These are phyloP conservation scores for Cladophialophora psammophila DNA, from an alignment of 2,329 filamentous ascomycete species.

Conservation along the genomic window DNA sequence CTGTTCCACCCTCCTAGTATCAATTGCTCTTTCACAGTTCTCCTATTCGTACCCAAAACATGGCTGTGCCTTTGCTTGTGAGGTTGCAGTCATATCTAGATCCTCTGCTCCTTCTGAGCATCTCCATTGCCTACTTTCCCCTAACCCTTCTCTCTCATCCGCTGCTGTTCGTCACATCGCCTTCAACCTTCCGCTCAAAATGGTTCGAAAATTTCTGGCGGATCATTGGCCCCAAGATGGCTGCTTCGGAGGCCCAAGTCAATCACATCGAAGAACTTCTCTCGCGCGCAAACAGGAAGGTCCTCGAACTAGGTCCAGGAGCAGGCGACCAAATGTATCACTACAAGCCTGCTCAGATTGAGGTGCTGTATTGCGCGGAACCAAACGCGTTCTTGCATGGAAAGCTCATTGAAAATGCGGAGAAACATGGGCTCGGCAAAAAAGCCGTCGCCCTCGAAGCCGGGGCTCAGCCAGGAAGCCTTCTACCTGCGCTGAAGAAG, in stretches of 20 bases:
- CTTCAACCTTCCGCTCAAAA: slow-evolving; percentile 32
- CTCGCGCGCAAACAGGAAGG: slow-evolving; percentile 44
- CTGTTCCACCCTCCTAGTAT: neutral
- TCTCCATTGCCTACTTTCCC: slow-evolving; percentile 31
- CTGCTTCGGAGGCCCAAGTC: slow-evolving; percentile 31
- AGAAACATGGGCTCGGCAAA: slow-evolving; percentile 44
- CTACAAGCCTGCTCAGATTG: slow-evolving; percentile 46
- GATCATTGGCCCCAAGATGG: slow-evolving; percentile 37
- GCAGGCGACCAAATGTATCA: slow-evolving; percentile 54
- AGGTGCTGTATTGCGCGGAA: slow-evolving; percentile 52
- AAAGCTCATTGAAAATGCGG: slow-evolving; percentile 44
- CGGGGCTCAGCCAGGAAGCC: slow-evolving; percentile 52
- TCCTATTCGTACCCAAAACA: neutral
- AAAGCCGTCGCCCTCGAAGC: slow-evolving; percentile 51
- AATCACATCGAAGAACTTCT: slow-evolving; percentile 40
- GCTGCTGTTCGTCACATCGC: slow-evolving; percentile 30
- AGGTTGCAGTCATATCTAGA: slow-evolving; percentile 29
- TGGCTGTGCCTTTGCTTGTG: slow-evolving; percentile 23
- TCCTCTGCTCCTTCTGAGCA: slow-evolving; percentile 28
- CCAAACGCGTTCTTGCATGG: slow-evolving; percentile 49
- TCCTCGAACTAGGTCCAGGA: slow-evolving; percentile 57
- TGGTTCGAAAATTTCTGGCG: slow-evolving; percentile 39
- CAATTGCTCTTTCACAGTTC: neutral
- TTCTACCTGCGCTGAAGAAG: slow-evolving; percentile 57
- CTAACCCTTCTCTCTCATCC: slow-evolving; percentile 31